Conservation (phyloP, 768 basidiomycete genomes). For the Mycena latifolia region DNA sequence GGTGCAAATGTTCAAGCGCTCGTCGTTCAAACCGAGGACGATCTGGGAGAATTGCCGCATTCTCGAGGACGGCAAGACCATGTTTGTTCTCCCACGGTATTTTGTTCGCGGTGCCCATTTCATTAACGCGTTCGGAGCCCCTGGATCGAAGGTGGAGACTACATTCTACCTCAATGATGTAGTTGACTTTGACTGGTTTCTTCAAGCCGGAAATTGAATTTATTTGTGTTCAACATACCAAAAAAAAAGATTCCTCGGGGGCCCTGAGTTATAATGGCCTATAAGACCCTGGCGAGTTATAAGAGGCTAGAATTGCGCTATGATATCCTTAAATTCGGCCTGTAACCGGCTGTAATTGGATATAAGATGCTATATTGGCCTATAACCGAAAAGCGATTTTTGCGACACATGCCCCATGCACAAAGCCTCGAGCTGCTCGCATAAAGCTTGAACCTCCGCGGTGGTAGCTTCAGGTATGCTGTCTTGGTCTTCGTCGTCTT, state of each 20-base stretch:
- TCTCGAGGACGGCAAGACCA: constrained; percentile 14
- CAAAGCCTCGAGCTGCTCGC: too few species aligned
- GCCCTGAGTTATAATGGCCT: not conserved
- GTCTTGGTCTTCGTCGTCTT: too few species aligned
- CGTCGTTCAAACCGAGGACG: too few species aligned
- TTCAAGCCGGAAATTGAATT: constrained; percentile 10
- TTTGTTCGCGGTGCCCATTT: constrained; percentile 19
- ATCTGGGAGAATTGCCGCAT: constrained; percentile 12
- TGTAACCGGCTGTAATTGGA: not conserved
- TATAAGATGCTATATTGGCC: constrained; percentile 5
- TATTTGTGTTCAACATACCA: constrained; percentile 1
- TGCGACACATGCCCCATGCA: not conserved
- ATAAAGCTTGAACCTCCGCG: too few species aligned
- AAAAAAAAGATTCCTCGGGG: constrained; percentile 7
- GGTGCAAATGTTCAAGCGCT: too few species aligned
- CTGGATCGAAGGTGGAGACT: not conserved
- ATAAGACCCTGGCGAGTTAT: constrained; percentile 1
- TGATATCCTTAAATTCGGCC: not conserved
- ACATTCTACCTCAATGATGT: constrained; percentile 20
- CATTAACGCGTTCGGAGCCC: constrained; percentile 8
- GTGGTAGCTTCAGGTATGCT: too few species aligned
- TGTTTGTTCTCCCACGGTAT: constrained; percentile 9
- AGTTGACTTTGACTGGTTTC: constrained; percentile 15
- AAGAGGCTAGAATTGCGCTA: not conserved
- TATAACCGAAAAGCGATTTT: constrained; percentile 3